Base-by-base conservation (phyloP, 805 yeast species). In the Candida khao-thaluensis region DNA sequence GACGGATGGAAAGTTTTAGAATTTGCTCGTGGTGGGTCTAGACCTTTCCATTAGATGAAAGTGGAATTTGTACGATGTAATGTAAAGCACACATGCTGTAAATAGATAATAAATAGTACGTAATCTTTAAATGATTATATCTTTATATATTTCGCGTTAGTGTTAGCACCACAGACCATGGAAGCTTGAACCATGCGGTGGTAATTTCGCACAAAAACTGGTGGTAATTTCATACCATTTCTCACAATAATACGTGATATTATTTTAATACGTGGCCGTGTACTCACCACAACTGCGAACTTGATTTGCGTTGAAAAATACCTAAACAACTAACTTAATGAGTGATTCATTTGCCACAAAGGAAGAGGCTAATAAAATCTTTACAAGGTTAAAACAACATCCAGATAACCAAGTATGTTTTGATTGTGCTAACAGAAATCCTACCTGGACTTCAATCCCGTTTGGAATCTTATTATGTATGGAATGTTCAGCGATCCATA, bases 401-500 rank as follows among this genome's bases (percentile, higher is more conserved):
- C 80, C 80, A 17, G 85, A 88, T 33, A 90, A 90, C 70, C 82
- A 82, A 54, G 78, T 73, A 26, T 93, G 99, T 66, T 91, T 93
- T 65, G 99, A 93, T 60, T 93, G 99, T 64, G 77, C 84, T 38
- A 85, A 90, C 52, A 88, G 85, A 58, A 90, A 90, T 60, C 98
- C 99, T 25, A 88, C 98, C 0, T 93, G 99, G 99, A 87, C 99
- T 3, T 91, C 98, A 10, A 89, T 91, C 40, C 96, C 98, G 10
- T 91, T 87, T 63, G 99, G 97, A 40, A 85, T 90, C 37, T 77
- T 90, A 59, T 68, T 93, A 43, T 93, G 99, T 69, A 74, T 90
- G 44, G 95, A 93, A 61, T 93, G 99, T 63, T 85, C 96, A 38
- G 90, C 98, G 3, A 88, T 85, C 37, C 99, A 93, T 69, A 79